phyloP scores from a whole-genome alignment of 305 asterid genomes.

The Petunia hybrid region DNA sequence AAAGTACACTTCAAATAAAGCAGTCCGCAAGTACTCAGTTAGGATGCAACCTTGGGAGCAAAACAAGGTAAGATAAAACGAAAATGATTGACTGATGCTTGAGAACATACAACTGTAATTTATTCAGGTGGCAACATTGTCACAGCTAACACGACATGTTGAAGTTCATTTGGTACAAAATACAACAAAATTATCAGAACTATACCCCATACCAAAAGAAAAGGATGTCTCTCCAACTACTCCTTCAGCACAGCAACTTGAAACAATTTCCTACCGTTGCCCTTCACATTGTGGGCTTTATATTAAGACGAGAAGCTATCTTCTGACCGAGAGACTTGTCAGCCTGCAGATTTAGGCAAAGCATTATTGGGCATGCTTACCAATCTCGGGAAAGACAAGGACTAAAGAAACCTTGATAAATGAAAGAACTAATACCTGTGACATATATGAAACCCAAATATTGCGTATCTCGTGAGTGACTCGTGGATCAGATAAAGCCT shows the following conservation, averaged over 20 bases:
- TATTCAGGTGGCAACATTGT: slow-evolving; percentile 2
- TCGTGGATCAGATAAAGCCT: slow-evolving; percentile 58
- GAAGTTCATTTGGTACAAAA: not conserved
- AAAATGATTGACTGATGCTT: not conserved
- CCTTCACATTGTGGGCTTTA: slow-evolving; percentile 59
- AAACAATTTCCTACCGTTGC: slow-evolving; percentile 1
- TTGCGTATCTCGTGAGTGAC: slow-evolving; percentile 67
- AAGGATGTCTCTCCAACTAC: not conserved
- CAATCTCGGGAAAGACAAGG: not conserved
- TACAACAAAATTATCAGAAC: slow-evolving; percentile 8
- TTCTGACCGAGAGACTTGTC: slow-evolving; percentile 69
- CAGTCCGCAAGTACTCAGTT: not conserved
- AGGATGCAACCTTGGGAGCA: not conserved
- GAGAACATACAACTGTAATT: not conserved
- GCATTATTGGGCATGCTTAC: not conserved
- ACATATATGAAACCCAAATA: slow-evolving; percentile 67
- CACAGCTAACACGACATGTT: not conserved
- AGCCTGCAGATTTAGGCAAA: slow-evolving; percentile 42
- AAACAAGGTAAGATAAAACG: not conserved
- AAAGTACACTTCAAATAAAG: too few species aligned
- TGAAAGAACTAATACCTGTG: slow-evolving; percentile 53
- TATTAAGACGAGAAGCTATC: slow-evolving; percentile 59
- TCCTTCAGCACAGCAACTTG: not conserved
- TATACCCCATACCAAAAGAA: not conserved
- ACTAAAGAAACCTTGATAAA: not conserved